Base-by-base conservation (phyloP, 108 stramenopile species). In the Cyclotella kingstonii region DNA sequence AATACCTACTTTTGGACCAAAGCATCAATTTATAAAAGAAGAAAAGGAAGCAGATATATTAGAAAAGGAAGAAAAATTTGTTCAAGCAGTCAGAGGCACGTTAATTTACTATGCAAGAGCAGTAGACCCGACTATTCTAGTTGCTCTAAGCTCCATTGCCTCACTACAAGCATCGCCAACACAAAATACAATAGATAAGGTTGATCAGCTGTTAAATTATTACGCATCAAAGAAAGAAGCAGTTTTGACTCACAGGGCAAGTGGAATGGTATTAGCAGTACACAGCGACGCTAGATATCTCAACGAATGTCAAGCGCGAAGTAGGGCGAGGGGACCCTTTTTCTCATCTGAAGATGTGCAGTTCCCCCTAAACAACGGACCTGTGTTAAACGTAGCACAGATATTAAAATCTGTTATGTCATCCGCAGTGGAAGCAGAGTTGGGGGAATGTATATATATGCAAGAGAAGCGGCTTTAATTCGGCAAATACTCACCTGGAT, bases 91-190 rank as follows among this genome's bases (percentile, higher is more conserved):
- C 23, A 22, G 70, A 2, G 76, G 81, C 10, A 35, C 36, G 5
- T 39, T 81, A 11, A 54, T 81, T 10, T 82, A 53, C 35, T 82
- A 82, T 30, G 71, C 77, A n/a, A 58, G 77, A 26, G 64, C 62
- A 1, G 49, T 75, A 25, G 75, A 81, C 30, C 22, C 9, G 25
- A 77, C 75, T 28, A 61, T 73, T 27, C 33, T 81, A 6, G n/a
- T 44, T 4, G 70, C 60, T 2, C 26, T 81, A 1, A 54, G 57
- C 17, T 9, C 31, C 12, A 60, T 80, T 11, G 60, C 79, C 22
- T 11, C 45, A 10, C 23, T 39, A 40, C 75, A 81, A 63, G n/a
- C 70, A 4, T 4, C 45, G 22, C 28, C 66, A 9, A 60, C 66
- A 29, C 21, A 50, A 50, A n/a, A 51, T 8, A 68, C 58, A 4